Percentiles rank a stretch among this genome's conserved stretches.
These are phyloP conservation scores for Ajuga reptans DNA, from an alignment of 305 asterid genomes.

Conservation along the genomic window DNA sequence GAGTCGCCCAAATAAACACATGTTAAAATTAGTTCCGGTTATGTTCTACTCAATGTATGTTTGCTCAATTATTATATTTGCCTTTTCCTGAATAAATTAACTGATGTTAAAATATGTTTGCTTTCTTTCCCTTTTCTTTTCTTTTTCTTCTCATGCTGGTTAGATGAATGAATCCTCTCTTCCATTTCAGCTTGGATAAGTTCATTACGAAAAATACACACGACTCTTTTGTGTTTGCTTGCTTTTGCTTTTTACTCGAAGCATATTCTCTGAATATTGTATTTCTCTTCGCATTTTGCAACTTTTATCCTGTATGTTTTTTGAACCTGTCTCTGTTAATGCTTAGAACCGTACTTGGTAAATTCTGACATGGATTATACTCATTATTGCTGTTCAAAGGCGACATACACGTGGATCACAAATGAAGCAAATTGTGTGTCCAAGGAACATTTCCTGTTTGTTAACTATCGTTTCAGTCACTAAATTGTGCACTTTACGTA, in stretches of 20 bases:
- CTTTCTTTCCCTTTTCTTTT: no score
- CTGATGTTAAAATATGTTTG: not conserved
- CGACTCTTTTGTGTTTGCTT: not conserved
- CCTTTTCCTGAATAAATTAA: not conserved
- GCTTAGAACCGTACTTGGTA: not conserved
- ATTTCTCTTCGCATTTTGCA: not conserved
- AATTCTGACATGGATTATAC: not conserved
- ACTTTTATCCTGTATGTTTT: not conserved
- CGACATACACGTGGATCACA: not conserved
- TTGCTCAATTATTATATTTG: not conserved
- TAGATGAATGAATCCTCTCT: not conserved
- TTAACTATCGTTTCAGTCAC: not conserved
- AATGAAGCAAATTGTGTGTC: not conserved
- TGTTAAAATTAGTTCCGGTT: slow-evolving; percentile 11
- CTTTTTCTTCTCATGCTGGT: not conserved
- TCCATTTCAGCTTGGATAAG: not conserved
- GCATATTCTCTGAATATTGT: not conserved
- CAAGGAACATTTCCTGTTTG: not conserved
- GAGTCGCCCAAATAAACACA: not conserved
- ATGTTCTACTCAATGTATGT: not conserved
- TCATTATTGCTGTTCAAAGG: slow-evolving; percentile 1
- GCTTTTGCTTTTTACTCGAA: not conserved
- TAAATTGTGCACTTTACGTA: not conserved
- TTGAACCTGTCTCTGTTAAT: not conserved
- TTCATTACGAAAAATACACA: not conserved